phyloP scores from a whole-genome alignment of 768 basidiomycete species.

The Auricularia cornea region DNA sequence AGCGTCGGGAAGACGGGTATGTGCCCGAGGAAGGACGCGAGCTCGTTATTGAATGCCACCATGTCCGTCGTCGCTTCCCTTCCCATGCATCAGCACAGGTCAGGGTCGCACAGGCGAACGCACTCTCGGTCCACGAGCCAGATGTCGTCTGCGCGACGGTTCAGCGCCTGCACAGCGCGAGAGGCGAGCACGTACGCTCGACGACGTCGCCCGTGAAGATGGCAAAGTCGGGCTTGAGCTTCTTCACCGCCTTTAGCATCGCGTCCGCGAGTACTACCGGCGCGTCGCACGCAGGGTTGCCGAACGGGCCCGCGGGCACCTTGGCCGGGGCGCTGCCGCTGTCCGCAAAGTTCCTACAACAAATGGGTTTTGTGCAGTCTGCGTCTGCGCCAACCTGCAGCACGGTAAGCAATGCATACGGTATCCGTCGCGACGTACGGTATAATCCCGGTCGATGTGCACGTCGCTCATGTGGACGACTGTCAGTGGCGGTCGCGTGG shows the following conservation, averaged over 20 bases:
- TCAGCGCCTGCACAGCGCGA: neutral
- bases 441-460: conserved; percentile 51
- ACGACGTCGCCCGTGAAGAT: conserved; percentile 62
- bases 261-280: conserved; percentile 40
- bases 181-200: conserved; percentile 32
- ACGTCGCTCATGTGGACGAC: conserved; percentile 57
- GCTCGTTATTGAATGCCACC: conserved; percentile 37
- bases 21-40: conserved; percentile 30
- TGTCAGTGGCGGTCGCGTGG: conserved; percentile 37
- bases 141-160: conserved; percentile 31
- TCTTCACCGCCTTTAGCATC: conserved; percentile 38
- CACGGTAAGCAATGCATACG: neutral
- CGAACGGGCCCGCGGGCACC: conserved; percentile 41
- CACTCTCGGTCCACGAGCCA: conserved; percentile 42
- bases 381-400: conserved; percentile 42
- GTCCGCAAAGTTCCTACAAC: conserved; percentile 46
- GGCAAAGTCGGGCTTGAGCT: conserved; percentile 31
- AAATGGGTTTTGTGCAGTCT: conserved; percentile 54
- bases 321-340: conserved; percentile 22
- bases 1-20: conserved; percentile 40
- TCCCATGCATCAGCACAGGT: too few species aligned
- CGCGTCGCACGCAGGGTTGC: conserved; percentile 45
- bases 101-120: too few species aligned
- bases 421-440: conserved; percentile 25
- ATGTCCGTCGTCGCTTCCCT: conserved; percentile 41